phyloP scores from a whole-genome alignment of 2,329 filamentous ascomycete genomes.

The Metarhizium album region DNA sequence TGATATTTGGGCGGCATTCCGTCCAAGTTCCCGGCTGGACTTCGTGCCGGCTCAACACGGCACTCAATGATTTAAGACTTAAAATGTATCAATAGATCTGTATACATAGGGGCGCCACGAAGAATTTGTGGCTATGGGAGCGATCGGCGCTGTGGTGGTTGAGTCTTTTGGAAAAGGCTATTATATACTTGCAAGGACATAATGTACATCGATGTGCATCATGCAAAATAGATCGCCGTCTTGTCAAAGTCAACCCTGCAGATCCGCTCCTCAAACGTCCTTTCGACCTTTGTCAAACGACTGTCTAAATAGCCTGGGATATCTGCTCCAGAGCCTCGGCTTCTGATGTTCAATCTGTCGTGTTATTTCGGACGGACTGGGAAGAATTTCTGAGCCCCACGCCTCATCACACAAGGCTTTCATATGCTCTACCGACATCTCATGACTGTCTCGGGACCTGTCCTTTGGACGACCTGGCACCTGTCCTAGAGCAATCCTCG shows the following conservation, averaged over 20 bases:
- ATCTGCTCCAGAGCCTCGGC: conserved; percentile 20
- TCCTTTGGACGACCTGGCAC: conserved; percentile 18
- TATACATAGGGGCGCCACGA: neutral
- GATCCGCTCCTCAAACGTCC: neutral
- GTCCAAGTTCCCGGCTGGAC: neutral
- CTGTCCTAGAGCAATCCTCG: conserved; percentile 19
- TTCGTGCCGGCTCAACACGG: conserved; percentile 2
- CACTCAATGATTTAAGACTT: neutral
- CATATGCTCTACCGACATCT: conserved; percentile 19
- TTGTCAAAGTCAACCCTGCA: neutral
- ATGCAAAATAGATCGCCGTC: neutral
- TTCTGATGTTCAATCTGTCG: conserved; percentile 19
- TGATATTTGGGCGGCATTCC: conserved; percentile 6
- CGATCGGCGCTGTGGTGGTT: neutral
- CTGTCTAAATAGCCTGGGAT: conserved; percentile 17
- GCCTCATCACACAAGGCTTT: conserved; percentile 22
- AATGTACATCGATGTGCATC: neutral
- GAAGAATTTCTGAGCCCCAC: conserved; percentile 23
- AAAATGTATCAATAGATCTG: neutral
- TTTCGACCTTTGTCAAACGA: conserved; percentile 14
- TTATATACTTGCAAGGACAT: neutral
- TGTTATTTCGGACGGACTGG: conserved; percentile 12
- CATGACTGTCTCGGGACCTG: conserved; percentile 19
- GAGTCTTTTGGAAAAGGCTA: conserved; percentile 2
- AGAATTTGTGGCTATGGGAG: neutral